Conservation (phyloP, 1,284 basidiomycete species). For the Porphyrellus sp. region DNA sequence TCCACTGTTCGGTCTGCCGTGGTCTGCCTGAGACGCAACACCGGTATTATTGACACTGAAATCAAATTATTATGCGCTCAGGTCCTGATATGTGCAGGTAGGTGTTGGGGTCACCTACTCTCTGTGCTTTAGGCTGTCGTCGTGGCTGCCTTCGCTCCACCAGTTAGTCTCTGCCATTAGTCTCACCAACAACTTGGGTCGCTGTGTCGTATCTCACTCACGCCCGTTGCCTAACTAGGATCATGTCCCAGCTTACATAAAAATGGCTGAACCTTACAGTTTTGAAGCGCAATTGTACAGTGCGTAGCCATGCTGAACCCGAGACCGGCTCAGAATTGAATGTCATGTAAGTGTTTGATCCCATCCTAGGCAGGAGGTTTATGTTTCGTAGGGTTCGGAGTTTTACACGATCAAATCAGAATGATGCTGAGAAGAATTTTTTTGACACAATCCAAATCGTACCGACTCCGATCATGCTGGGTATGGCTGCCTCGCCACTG, state of each 20-base stretch:
- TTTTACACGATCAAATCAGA: too few species aligned
- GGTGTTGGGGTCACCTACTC: conserved; percentile 12
- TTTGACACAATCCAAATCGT: too few species aligned
- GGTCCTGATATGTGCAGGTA: neutral
- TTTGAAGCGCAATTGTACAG: neutral
- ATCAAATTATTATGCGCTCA: conserved; percentile 1
- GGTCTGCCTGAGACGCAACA: conserved; percentile 31
- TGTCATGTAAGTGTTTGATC: neutral
- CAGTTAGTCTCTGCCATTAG: conserved; percentile 12
- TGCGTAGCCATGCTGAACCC: neutral
- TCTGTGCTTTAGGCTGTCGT: neutral
- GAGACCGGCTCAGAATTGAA: neutral
- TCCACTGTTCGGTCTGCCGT: conserved; percentile 43
- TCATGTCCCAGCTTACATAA: neutral
- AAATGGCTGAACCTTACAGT: neutral
- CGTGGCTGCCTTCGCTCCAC: conserved; percentile 2
- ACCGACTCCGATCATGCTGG: neutral
- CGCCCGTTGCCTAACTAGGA: conserved; percentile 9
- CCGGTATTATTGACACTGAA: conserved; percentile 5
- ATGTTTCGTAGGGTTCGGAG: neutral
- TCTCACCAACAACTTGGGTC: neutral
- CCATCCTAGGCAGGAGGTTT: neutral
- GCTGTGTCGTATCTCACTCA: too few species aligned
- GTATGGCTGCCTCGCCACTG: conserved; percentile 5
- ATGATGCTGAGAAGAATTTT: too few species aligned